phyloP scores from a whole-genome alignment of 495 filamentous ascomycete genomes.

The Cenococcum geophilum region DNA sequence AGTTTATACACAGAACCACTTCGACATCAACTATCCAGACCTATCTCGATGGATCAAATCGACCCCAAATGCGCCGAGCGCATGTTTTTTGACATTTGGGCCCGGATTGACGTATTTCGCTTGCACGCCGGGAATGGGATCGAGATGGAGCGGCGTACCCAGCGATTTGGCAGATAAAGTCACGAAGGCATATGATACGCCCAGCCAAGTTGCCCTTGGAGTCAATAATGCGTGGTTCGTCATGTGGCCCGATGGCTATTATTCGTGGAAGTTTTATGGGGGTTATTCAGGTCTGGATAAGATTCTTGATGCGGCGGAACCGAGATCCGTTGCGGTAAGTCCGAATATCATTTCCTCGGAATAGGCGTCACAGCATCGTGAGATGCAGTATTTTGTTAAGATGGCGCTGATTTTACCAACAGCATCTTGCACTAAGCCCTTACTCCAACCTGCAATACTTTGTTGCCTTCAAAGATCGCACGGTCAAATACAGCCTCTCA shows the following conservation, averaged over 20 bases:
- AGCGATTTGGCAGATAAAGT: slow-evolving; percentile 27
- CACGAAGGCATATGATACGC: slow-evolving; percentile 30
- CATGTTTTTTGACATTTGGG: slow-evolving; percentile 22
- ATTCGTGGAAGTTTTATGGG: slow-evolving; percentile 29
- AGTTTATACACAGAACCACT: slow-evolving; percentile 28
- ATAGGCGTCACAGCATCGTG: neutral
- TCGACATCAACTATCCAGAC: slow-evolving; percentile 29
- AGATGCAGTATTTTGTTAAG: neutral
- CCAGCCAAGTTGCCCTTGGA: slow-evolving; percentile 22
- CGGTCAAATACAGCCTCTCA: slow-evolving; percentile 28
- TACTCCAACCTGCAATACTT: slow-evolving; percentile 29
- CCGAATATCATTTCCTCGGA: neutral
- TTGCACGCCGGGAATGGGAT: slow-evolving; percentile 20
- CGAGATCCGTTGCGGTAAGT: slow-evolving; percentile 24
- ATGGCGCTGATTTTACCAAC: neutral
- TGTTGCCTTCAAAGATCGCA: slow-evolving; percentile 26
- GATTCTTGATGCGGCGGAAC: slow-evolving; percentile 24
- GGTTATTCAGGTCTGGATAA: slow-evolving; percentile 19
- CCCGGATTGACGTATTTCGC: slow-evolving; percentile 21
- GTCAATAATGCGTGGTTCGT: slow-evolving; percentile 31
- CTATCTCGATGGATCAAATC: slow-evolving; percentile 22
- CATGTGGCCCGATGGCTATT: slow-evolving; percentile 31
- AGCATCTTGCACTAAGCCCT: slow-evolving; percentile 26
- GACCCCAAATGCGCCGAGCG: slow-evolving; percentile 15
- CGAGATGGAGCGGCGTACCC: slow-evolving; percentile 26